A percentile compares a stretch with the other conserved stretches of the same genome.
phyloP scores from a whole-genome alignment of 2,329 filamentous ascomycete species.

The Aspergillus novofumigatus region DNA sequence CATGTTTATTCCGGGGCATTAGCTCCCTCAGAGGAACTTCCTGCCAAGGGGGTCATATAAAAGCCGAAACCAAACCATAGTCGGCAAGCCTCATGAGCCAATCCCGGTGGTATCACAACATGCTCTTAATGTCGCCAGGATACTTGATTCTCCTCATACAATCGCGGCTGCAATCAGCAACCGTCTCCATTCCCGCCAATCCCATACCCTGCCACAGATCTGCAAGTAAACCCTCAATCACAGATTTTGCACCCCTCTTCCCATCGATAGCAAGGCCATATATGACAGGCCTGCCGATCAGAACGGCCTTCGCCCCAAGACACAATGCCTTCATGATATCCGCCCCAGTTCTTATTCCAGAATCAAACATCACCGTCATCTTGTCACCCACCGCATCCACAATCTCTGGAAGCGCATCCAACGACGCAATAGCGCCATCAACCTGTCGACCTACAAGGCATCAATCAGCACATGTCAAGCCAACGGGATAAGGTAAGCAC shows the following conservation, averaged over 20 bases:
- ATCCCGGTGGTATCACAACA: conserved; percentile 20
- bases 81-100: too few species aligned
- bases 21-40: too few species aligned
- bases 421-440: conserved; percentile 48
- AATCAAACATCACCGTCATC: conserved; percentile 49
- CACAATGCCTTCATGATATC: conserved; percentile 51
- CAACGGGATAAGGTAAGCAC: conserved; percentile 3
- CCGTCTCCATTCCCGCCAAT: conserved; percentile 46
- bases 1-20: too few species aligned
- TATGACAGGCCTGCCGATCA: conserved; percentile 55
- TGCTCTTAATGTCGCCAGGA: conserved; percentile 30
- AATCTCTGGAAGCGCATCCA: conserved; percentile 56
- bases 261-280: conserved; percentile 56
- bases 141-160: conserved; percentile 34
- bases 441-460: conserved; percentile 39
- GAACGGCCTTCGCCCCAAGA: conserved; percentile 55
- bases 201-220: conserved; percentile 57
- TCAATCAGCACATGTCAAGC: not conserved
- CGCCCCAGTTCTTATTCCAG: conserved; percentile 46
- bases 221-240: conserved; percentile 48
- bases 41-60: too few species aligned
- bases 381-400: conserved; percentile 54
- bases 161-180: conserved; percentile 31
- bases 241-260: conserved; percentile 51
- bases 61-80: too few species aligned